phyloP scores from a whole-genome alignment of 192 early-diverging fungal species.

The Entomortierella beljakovae region DNA sequence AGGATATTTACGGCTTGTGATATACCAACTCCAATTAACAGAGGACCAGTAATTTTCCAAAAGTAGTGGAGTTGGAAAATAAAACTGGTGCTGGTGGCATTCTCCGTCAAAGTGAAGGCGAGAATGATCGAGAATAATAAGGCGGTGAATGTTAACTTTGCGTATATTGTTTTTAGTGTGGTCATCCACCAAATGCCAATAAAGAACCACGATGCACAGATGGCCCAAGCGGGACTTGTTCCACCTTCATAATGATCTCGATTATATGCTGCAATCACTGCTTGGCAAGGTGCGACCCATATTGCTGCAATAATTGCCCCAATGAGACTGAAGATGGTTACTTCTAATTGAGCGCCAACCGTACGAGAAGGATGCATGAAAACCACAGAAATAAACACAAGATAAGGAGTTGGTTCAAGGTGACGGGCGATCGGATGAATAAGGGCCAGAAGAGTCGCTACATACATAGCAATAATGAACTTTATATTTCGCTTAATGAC shows the following conservation, averaged over 20 bases:
- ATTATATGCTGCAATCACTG: constrained; percentile 47
- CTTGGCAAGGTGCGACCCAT: constrained; percentile 54
- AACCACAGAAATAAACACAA: constrained; percentile 51
- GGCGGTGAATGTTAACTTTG: constrained; percentile 59
- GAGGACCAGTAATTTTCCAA: constrained; percentile 45
- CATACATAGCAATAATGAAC: constrained; percentile 51
- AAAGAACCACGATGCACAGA: constrained; percentile 56
- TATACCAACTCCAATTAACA: constrained; percentile 56
- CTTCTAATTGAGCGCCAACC: constrained; percentile 62
- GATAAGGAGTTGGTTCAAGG: constrained; percentile 40
- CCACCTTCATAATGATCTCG: constrained; percentile 11
- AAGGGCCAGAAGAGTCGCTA: constrained; percentile 44
- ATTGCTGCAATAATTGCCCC: constrained; percentile 51
- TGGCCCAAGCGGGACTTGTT: constrained; percentile 40
- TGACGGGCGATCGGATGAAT: constrained; percentile 21
- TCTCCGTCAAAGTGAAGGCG: constrained; percentile 51
- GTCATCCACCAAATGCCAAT: constrained; percentile 57
- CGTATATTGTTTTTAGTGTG: constrained; percentile 48
- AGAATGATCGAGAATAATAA: constrained; percentile 63
- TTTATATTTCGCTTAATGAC: constrained; percentile 60
- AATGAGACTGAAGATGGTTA: constrained; percentile 55
- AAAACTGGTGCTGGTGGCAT: constrained; percentile 13
- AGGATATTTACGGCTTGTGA: constrained; percentile 56
- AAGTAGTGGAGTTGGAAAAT: constrained; percentile 20
- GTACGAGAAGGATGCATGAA: constrained; percentile 62